phyloP scores from a whole-genome alignment of 805 yeast species.

The Ogataea pignaliae region DNA sequence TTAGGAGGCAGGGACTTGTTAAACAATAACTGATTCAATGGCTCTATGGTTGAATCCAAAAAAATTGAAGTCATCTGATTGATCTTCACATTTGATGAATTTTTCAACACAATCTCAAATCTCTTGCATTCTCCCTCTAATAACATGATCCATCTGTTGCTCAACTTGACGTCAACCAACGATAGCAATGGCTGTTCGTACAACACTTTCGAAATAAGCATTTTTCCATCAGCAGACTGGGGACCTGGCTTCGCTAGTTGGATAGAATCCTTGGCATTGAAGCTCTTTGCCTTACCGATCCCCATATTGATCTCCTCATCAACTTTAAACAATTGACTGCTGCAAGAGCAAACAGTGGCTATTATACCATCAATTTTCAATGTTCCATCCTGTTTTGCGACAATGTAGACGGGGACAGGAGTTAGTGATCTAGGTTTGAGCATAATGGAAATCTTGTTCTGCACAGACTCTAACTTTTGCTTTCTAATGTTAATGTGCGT shows the following conservation, averaged over 20 bases:
- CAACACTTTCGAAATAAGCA: constrained; percentile 29
- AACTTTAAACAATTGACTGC: constrained; percentile 35
- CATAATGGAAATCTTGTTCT: constrained; percentile 18
- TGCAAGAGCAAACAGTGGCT: constrained; percentile 49
- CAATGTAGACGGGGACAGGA: constrained; percentile 40
- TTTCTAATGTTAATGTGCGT: constrained; percentile 21
- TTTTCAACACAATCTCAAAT: constrained; percentile 50
- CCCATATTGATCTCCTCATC: background rate
- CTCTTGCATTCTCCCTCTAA: constrained; percentile 67
- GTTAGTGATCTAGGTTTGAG: constrained; percentile 36
- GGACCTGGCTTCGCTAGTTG: background rate
- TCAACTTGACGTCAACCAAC: constrained; percentile 45
- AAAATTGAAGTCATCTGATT: constrained; percentile 57
- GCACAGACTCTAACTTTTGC: constrained; percentile 10
- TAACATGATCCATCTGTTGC: constrained; percentile 67
- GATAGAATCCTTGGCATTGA: constrained; percentile 4
- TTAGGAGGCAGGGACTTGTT: constrained; percentile 46
- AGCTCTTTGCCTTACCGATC: constrained; percentile 6
- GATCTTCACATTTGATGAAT: constrained; percentile 53
- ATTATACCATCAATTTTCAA: constrained; percentile 47
- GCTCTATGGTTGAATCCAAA: constrained; percentile 69
- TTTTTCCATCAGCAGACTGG: constrained; percentile 13
- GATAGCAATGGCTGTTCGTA: constrained; percentile 57
- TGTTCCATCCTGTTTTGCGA: constrained; percentile 45
- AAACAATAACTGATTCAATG: constrained; percentile 48